Evolutionary conservation across 2,329 filamentous ascomycete genomes (phyloP), one percentile per base, ranked within the genome.

Genomic region (Pyricularia grisea): DNA sequence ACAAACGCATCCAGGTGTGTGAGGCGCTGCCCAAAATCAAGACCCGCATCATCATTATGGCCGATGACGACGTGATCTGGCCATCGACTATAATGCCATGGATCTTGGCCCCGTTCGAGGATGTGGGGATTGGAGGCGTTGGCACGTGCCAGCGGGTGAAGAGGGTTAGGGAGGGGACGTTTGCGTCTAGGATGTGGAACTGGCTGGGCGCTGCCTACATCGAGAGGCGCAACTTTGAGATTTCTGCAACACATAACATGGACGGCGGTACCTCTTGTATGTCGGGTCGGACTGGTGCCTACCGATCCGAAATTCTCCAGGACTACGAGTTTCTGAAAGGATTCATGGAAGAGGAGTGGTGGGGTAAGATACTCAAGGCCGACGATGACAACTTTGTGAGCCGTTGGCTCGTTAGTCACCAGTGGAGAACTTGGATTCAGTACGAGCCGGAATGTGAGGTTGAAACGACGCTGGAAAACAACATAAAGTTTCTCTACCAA

Each of bases 361-460:
- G 90, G 66, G 89, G 90, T 74, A 97, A 91, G 80, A 94, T 94
- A 75, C 85, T 98, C 71, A 97, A 97, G 76, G 93, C 94, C 30
- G 94, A 98, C 79, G 94, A 98, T 78, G 94, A 98, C 84, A 98
- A 98, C 81, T 98, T 97, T 81, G 92, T 98, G 74, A 97, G 94
- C 7, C 90, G 94, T 70, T 98, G 94, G 94, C 86, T 98, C 75
- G 94, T 97, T 73, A 92, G 89, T 72, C 91, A 97, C 81, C 87
- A 90, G 73, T 97, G 93, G 92, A 93, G 96, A 81, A 97, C 94
- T 27, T 94, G 92, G 84, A 92, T 97, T 79, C 94, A 98, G 81
- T 97, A 97, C 81, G 90, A 97, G 78, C 88, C 86, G 66, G 92
- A 96, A 77, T 96, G 92, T 75, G 92, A 96, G 79, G 90, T 98